Evolutionary conservation across 2,329 filamentous ascomycete species (phyloP).

Genomic region (Orbilia blumenaviensis): DNA sequence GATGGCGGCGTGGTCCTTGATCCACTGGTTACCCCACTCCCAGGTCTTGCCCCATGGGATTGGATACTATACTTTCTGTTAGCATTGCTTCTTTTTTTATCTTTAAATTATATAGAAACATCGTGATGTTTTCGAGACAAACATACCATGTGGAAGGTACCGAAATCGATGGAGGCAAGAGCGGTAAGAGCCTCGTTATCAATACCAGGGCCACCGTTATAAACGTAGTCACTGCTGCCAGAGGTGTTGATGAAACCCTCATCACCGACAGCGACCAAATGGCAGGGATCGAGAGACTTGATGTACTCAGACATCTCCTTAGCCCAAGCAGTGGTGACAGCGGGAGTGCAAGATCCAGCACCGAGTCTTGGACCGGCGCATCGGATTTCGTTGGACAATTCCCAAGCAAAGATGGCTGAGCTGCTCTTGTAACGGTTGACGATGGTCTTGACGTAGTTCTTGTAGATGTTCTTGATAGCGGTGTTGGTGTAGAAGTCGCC

Average conservation of each 20-base stretch:
- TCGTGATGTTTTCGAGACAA: too few relatives aligned
- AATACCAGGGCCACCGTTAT: conserved; percentile 64
- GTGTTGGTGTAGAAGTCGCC: conserved; percentile 70
- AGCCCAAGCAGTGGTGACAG: conserved; percentile 65
- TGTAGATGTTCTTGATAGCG: conserved; percentile 69
- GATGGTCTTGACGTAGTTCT: conserved; percentile 70
- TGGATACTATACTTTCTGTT: too few relatives aligned
- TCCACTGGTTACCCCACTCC: conserved; percentile 64
- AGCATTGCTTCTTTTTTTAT: too few relatives aligned
- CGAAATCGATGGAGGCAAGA: conserved; percentile 66
- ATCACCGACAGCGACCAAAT: conserved; percentile 68
- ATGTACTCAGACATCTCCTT: conserved; percentile 68
- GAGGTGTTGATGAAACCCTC: conserved; percentile 63
- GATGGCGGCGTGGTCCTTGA: conserved; percentile 63
- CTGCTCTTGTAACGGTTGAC: conserved; percentile 70
- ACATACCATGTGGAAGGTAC: conserved; percentile 65
- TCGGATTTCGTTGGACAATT: conserved; percentile 71
- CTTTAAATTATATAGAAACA: too few relatives aligned
- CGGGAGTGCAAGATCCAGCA: conserved; percentile 62
- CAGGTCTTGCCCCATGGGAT: conserved; percentile 61
- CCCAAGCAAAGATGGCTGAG: conserved; percentile 72
- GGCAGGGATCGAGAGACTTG: conserved; percentile 66
- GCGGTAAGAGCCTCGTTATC: conserved; percentile 65
- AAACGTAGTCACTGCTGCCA: conserved; percentile 62
- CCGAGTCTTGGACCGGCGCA: conserved; percentile 65